Evolutionary conservation across 1,284 basidiomycete species (phyloP), one percentile per base, ranked within the genome.

Genomic region (Heterobasidion occidentale): DNA sequence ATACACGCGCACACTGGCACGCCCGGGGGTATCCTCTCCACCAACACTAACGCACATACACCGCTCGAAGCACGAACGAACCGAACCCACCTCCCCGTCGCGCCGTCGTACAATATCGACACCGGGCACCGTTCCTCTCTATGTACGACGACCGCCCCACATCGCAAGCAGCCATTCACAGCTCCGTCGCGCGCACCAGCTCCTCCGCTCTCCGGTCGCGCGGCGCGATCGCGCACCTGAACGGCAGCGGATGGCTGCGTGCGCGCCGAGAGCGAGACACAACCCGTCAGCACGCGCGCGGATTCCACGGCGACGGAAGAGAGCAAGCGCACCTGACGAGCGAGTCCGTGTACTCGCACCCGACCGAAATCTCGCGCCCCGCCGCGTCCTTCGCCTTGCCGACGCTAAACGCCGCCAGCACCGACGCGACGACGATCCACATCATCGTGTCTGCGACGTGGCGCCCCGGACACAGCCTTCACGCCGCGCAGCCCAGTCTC

Each of bases 391-490:
- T 56, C 33, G 47, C 55, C 20, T 47, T 53, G 2, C n/a, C 42
- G 1, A 59, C 11, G 11, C 47, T 15, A 34, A 57, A 59, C 7
- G 53, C 56, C 6, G 58, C 45, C 8, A 59, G 27, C 1, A 59
- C 33, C 11, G 55, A 56, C 11, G 55, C 36, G 1, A 45, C 33
- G 5, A 35, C 9, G 7, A 59, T 52, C 45, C 56, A 59, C 1
- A 59, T 14, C 0, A 49, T 50, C 12, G 52, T 7, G 5, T 56
- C 49, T 0, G 45, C 58, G 7, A 59, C 47, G 17, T 59, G 55
- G 9, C 55, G 52, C 4, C 50, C 58, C 1, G 58, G 56, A 20
- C 58, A 59, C 20, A 63, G 7, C 11, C 52, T 53, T 5, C 1
- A 27, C 27, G 27, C 27, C 19, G 19, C 19, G 19, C 19, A 19